Evolutionary conservation across 768 basidiomycete genomes (phyloP), one percentile per base, ranked within the genome.

Genomic region (Tricholoma hemisulphureum): DNA sequence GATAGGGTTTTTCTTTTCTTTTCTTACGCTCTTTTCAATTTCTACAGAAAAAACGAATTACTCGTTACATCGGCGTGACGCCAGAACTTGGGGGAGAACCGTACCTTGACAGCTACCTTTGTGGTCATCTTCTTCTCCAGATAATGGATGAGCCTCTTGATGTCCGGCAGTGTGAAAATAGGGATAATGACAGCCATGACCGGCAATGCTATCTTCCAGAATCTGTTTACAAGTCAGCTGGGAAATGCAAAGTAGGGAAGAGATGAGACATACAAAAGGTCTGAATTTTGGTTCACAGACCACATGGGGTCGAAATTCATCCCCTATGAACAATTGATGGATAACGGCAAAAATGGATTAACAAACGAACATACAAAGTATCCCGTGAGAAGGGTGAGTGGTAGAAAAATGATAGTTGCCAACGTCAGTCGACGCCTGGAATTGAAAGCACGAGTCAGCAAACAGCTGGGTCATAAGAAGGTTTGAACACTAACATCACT

Each of bases 121-220:
- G 73, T 62, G 1, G 61, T 53, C 62, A 74, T 66, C 53, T 67
- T 69, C 65, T 84, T 85, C 64, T 74, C 67, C n/a, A 82, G 37
- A 61, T 83, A 83, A 59, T 81, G 80, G 7, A 65, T 60, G 51
- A 77, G 61, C 34, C 75, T 68, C 63, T 71, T 71, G 59, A 90
- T 71, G 59, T 90, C 87, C 13, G 75, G 67, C 65, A 74, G 78
- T 69, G 83, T 71, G 71, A 88, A 87, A 18, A 84, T 51, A 14
- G 84, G 79, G 7, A 85, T 69, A 45, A 89, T 74, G 51, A 83
- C 61, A n/a, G 67, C 65, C 83, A 88, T 83, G 21, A 85, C 68
- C 0, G 86, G 87, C 2, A 86, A 65, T 1, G 85, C 83, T 59
- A 89, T 81, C 61, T 79, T 71, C 89, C 89, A 89, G 76, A 89